A percentile compares a stretch with the other conserved stretches of the same genome.
These are phyloP conservation scores for Metschnikowia cubensis DNA, from an alignment of 805 yeast genomes.

Conservation along the genomic window DNA sequence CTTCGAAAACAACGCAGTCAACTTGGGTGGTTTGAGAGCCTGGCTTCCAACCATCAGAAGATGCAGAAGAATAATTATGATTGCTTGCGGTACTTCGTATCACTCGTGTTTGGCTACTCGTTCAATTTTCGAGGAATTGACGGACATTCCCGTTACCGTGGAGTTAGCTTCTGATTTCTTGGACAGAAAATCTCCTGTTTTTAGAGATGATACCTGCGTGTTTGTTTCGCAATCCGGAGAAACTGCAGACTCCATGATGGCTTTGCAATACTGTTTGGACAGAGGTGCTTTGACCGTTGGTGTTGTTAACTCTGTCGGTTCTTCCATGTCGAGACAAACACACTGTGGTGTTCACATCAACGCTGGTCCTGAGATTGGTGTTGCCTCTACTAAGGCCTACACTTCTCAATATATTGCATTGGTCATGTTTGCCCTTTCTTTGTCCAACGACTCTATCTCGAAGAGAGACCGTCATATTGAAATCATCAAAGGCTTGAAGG, in stretches of 20 bases:
- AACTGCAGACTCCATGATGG: conserved; percentile 95
- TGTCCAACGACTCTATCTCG: conserved; percentile 87
- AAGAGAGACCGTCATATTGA: conserved; percentile 70
- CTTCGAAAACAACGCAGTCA: conserved; percentile 71
- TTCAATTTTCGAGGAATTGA: conserved; percentile 91
- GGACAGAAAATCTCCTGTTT: conserved; percentile 94
- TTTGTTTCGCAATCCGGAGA: conserved; percentile 99
- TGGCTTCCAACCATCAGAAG: conserved; percentile 87
- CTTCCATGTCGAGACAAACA: conserved; percentile 92
- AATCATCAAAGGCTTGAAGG: conserved; percentile 79
- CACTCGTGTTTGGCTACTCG: conserved; percentile 98
- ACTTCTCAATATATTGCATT: conserved; percentile 97
- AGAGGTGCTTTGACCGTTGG: conserved; percentile 98
- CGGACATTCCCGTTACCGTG: conserved; percentile 89
- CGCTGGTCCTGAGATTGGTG: conserved; percentile 99
- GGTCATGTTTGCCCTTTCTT: conserved; percentile 93
- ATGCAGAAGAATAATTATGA: conserved; percentile 93
- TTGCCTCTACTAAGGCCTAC: conserved; percentile 98
- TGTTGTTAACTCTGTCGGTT: conserved; percentile 96
- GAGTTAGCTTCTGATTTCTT: conserved; percentile 93
- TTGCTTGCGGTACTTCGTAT: conserved; percentile 99
- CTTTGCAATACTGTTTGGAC: conserved; percentile 91
- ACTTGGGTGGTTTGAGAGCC: conserved; percentile 84
- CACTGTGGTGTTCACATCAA: conserved; percentile 99
- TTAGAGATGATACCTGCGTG: conserved; percentile 95